Base-by-base conservation (phyloP, 176 grass and related monocot species). In the Musa acuminata region DNA sequence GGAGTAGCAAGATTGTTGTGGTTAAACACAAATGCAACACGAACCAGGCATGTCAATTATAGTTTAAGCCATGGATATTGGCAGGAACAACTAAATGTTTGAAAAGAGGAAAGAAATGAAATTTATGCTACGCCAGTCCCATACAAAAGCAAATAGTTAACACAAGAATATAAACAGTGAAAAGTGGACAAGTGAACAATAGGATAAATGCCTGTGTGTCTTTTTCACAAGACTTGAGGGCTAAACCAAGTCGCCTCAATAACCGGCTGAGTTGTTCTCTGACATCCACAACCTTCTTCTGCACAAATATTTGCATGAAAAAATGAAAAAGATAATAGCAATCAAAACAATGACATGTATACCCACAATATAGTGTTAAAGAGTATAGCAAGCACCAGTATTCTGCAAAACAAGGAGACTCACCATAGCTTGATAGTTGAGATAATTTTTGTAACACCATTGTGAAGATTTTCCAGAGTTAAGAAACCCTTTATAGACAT, bases 361-460 rank as follows among this genome's bases (percentile, higher is more conserved):
- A n/a, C 22, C 35, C 14, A 69, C 19, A 13, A 60, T 10, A 35
- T 43, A 75, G 13, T 63, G 24, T 67, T 72, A 11, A 72, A 62
- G 26, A 73, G 62, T 25, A 71, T 29, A 12, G 53, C 11, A 5
- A 64, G 22, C 43, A 55, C 49, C 64, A 72, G 51, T 16, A 77
- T 73, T 78, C 6, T 71, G 77, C 4, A 6, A 43, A 51, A 77
- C 74, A 62, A 26, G 50, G 67, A 84, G 53, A 85, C 87, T 48
- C 35, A 97, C 94, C 90, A 97, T 84, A 80, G 94, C 85, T 72
- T 97, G 94, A 79, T 93, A 86, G 77, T 93, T 97, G 80, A 97
- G 72, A 63, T 87, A 97, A 82, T 97, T 97, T 75, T 84, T 89
- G 84, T 97, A 97, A 78, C 94, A 97, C 94, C 94, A 97, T 69